Conservation (phyloP, 2,329 filamentous ascomycete species). For the Chrysoporthe puriensis region DNA sequence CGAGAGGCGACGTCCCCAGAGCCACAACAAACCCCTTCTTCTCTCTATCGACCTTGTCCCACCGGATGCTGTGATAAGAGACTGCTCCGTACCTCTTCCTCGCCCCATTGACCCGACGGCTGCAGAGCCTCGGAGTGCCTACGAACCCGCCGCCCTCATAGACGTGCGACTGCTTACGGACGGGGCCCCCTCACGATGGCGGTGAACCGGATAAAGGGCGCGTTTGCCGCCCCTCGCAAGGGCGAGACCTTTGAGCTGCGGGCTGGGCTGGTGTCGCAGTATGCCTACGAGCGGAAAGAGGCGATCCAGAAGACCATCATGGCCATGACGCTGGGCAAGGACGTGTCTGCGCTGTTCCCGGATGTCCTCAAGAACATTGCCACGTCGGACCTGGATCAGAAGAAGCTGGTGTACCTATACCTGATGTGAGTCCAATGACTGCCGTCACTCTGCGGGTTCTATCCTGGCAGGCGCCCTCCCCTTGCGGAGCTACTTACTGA, state of each 20-base stretch:
- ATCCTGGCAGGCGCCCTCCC: conserved; percentile 15
- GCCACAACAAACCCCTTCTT: neutral
- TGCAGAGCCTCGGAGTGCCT: conserved; percentile 24
- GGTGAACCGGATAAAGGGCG: conserved; percentile 93
- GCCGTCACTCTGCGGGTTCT: no score
- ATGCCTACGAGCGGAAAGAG: conserved; percentile 98
- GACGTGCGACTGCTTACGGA: conserved; percentile 10
- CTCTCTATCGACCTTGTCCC: neutral
- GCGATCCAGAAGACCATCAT: conserved; percentile 99
- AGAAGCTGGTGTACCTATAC: conserved; percentile 98
- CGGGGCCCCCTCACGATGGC: conserved; percentile 65
- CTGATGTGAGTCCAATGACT: conserved; percentile 71
- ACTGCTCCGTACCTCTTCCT: neutral
- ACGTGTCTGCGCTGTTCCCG: conserved; percentile 95
- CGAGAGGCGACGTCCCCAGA: neutral
- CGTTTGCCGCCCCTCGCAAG: conserved; percentile 90
- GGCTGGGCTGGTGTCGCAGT: conserved; percentile 94
- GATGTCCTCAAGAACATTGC: conserved; percentile 99
- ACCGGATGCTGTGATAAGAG: conserved; percentile 18
- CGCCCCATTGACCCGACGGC: conserved; percentile 2
- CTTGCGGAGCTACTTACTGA: conserved; percentile 30
- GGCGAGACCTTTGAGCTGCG: conserved; percentile 98
- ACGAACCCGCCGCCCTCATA: conserved; percentile 34
- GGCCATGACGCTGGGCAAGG: conserved; percentile 99
- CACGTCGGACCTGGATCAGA: conserved; percentile 91